phyloP scores from a whole-genome alignment of 163 green algal species.

The Coccomyxa subellipsoidea region DNA sequence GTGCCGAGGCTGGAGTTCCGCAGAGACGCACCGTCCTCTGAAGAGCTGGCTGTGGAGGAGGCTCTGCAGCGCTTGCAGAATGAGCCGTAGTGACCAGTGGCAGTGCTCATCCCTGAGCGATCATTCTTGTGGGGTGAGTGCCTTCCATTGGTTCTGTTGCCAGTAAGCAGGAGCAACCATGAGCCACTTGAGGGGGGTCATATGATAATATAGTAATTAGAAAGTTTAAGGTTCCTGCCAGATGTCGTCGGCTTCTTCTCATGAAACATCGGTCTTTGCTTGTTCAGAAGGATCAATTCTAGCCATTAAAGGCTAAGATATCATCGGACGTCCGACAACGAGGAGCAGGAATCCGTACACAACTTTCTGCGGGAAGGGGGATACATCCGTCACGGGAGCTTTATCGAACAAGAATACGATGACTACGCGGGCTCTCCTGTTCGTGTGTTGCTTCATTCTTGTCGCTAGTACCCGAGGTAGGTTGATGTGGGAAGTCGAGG shows the following conservation, averaged over 20 bases:
- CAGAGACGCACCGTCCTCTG: conserved; percentile 6
- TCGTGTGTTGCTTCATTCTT: background rate
- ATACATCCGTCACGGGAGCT: background rate
- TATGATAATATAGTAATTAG: too few relatives aligned
- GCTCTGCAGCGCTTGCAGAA: background rate
- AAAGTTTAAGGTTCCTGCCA: too few relatives aligned
- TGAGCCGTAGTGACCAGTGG: background rate
- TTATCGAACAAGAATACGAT: background rate
- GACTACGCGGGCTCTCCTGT: background rate
- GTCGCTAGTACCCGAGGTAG: background rate
- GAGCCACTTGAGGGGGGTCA: too few relatives aligned
- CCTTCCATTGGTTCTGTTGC: too few relatives aligned
- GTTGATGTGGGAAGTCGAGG: background rate
- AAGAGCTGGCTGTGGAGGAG: conserved; percentile 29
- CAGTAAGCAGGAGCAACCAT: too few relatives aligned
- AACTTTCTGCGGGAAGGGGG: background rate
- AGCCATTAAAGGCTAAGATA: too few relatives aligned
- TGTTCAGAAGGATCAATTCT: too few relatives aligned
- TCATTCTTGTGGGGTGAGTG: too few relatives aligned
- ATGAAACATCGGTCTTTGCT: too few relatives aligned
- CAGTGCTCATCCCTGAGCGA: too few relatives aligned
- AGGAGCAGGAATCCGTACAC: background rate
- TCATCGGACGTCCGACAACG: too few relatives aligned
- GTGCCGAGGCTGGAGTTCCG: conserved; percentile 35
- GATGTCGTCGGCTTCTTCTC: too few relatives aligned